A percentile compares a stretch with the other conserved stretches of the same genome.
Conservation (phyloP, 164 flowering plant species). For the Tetrastigma voinierianum region DNA sequence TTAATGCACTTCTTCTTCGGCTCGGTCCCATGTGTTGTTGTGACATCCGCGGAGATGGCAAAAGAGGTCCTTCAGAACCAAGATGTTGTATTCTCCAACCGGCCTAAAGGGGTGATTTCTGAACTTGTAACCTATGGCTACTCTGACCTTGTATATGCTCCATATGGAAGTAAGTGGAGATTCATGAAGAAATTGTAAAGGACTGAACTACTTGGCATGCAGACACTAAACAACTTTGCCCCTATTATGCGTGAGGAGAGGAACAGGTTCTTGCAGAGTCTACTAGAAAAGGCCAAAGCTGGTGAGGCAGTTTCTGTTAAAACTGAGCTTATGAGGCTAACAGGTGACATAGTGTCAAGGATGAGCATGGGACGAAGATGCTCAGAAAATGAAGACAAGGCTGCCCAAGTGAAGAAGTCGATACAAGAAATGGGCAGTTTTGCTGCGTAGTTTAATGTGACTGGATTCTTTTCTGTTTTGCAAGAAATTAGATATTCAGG, state of each 20-base stretch:
- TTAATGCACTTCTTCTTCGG: constrained; percentile 33
- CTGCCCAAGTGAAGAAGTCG: constrained; percentile 29
- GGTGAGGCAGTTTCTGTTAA: constrained; percentile 24
- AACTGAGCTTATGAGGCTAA: constrained; percentile 18
- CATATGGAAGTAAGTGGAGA: constrained; percentile 53
- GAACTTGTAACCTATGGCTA: constrained; percentile 33
- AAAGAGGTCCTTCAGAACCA: constrained; percentile 44
- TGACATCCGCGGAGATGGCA: constrained; percentile 37
- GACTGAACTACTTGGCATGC: constrained; percentile 30
- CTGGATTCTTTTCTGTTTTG: constrained; percentile 26
- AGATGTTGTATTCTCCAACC: constrained; percentile 28
- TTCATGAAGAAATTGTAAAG: constrained; percentile 54
- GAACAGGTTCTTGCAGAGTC: constrained; percentile 6
- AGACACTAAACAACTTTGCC: constrained; percentile 13
- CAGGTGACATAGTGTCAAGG: constrained; percentile 30
- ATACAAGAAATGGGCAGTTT: constrained; percentile 22
- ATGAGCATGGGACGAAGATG: constrained; percentile 30
- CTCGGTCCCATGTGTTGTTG: constrained; percentile 32
- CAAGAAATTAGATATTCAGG: constrained; percentile 27
- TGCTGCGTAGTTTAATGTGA: constrained; percentile 23
- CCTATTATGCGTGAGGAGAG: constrained; percentile 27
- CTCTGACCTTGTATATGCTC: constrained; percentile 28
- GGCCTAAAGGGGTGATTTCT: constrained; percentile 13
- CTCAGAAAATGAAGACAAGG: constrained; percentile 21
- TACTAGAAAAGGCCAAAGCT: constrained; percentile 10